Base-by-base conservation (phyloP, 129 eudicot genomes). In the Lactuca sativa region DNA sequence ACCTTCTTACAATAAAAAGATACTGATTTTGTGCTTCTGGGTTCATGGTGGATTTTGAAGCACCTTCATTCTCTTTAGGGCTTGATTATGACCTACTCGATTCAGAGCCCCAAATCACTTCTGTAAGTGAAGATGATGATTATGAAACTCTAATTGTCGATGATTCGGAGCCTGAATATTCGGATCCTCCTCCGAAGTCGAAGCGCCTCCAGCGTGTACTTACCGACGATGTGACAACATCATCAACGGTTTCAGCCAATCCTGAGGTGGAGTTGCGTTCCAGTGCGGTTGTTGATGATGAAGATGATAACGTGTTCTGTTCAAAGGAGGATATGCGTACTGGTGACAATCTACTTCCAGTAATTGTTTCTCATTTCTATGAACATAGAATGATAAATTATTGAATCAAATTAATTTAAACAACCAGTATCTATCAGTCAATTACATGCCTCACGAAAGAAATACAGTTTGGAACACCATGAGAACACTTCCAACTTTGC, bases 141-240 rank as follows among this genome's bases (percentile, higher is more conserved):
- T 75, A 80, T 59, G 66, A 75, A 69, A 66, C 77, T 41, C 77
- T 53, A 60, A 70, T 82, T 52, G 64, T 62, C 62, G 52, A 74
- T 79, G 84, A 73, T 75, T 72, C 82, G 21, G 82, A 73, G 60
- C 83, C 75, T 21, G 71, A 74, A 7, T 67, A 37, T 59, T 37
- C 67, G 16, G 69, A 81, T 15, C 67, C 77, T n/a, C 74, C 60
- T 16, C 74, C 74, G 17, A 7, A 74, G 12, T 71, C 68, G 57
- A 83, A 84, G 52, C 86, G 93, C 52, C 82, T 75, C 52, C 84
- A 87, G 1, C 88, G 86, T 32, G 78, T 86, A n/a, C 57, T 77
- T 74, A 31, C 73, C 25, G 0, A 14, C 5, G 37, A 32, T 55
- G 48, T 65, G 48, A 37, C 69, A 44, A 72, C 62, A 44, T 54